Evolutionary conservation across 2,329 filamentous ascomycete genomes (phyloP), one percentile per base, ranked within the genome.

Genomic region (Colletotrichum sp.): DNA sequence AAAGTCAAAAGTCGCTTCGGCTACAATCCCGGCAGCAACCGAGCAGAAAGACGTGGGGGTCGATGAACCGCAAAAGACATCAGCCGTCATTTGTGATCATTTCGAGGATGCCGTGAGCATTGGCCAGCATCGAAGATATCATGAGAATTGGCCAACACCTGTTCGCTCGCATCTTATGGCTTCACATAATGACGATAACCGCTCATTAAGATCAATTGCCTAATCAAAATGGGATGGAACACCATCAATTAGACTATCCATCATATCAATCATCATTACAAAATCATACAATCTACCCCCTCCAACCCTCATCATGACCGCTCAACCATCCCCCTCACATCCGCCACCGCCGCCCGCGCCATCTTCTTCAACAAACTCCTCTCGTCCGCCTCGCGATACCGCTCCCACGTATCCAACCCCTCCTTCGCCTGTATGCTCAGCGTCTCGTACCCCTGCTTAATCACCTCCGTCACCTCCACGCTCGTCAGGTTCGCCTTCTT

Each of bases 391-490:
- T 98, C 97, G 16, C 96, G 89, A 83, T 95, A 98, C 82, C 89
- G 91, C 78, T 95, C 94, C 95, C 95, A 98, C 48, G 93, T 92
- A 83, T 96, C 96, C 79, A 98, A 84, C 0, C 95, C 96, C 82
- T 98, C 96, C 80, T 93, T 95, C 0, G 95, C 93, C 84, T 97
- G 95, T 70, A 99, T 97, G 77, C 94, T 96, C 80, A 99, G 85
- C 43, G 96, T 98, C 84, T 98, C 96, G 81, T 98, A 98, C 0
- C 97, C 97, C 83, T 97, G 94, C 86, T 98, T 98, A 84, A 99
- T 98, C 32, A 98, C 94, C 78, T 94, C 94, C 56, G 94, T 93
- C 52, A 99, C 96, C 83, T 98, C 94, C 66, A 92, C 89, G 48
- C 94, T 96, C 74, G 95, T 98, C 75, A 98, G 86, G 78, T 94